A percentile compares a stretch with the other conserved stretches of the same genome.
These are phyloP conservation scores for Calonectria fujianensis DNA, from an alignment of 2,329 filamentous ascomycete genomes.

Conservation along the genomic window DNA sequence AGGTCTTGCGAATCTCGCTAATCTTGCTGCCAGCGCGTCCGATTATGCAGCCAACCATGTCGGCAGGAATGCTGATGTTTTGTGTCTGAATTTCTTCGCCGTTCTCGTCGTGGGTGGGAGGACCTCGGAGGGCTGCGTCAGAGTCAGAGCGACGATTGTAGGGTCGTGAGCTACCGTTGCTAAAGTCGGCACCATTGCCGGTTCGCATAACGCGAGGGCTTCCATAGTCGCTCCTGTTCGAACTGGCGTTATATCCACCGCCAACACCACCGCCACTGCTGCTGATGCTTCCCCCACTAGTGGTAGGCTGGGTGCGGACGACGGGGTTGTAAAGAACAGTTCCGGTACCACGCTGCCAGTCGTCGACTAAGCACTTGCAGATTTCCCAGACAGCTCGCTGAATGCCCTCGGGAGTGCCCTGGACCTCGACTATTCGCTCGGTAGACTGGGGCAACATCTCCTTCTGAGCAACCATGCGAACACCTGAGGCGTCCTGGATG, in stretches of 20 bases:
- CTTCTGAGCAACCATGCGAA: slow-evolving; percentile 99
- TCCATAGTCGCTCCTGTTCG: slow-evolving; percentile 72
- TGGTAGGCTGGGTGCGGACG: slow-evolving; percentile 84
- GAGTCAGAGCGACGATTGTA: slow-evolving; percentile 89
- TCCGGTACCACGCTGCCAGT: slow-evolving; percentile 97
- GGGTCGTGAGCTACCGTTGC: slow-evolving; percentile 80
- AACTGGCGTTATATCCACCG: slow-evolving; percentile 62
- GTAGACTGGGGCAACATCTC: slow-evolving; percentile 99
- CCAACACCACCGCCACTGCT: slow-evolving; percentile 67
- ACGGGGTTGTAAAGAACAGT: slow-evolving; percentile 98
- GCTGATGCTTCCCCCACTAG: slow-evolving; percentile 68
- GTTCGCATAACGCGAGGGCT: slow-evolving; percentile 90
- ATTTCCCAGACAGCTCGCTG: slow-evolving; percentile 99
- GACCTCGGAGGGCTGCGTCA: slow-evolving; percentile 86
- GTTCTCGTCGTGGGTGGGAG: slow-evolving; percentile 93
- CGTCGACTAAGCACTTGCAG: slow-evolving; percentile 97
- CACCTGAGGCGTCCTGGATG: slow-evolving; percentile 96
- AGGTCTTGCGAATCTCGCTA: slow-evolving; percentile 98
- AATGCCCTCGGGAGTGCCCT: slow-evolving; percentile 95
- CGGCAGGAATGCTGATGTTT: slow-evolving; percentile 99
- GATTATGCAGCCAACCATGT: slow-evolving; percentile 99
- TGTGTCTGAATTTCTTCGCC: slow-evolving; percentile 98
- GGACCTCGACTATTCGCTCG: slow-evolving; percentile 97
- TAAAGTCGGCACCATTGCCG: slow-evolving; percentile 98
- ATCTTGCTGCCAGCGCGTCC: slow-evolving; percentile 97